These are phyloP conservation scores for Erigeron philadelphicus DNA, from an alignment of 140 eudicot genomes.

Conservation along the genomic window DNA sequence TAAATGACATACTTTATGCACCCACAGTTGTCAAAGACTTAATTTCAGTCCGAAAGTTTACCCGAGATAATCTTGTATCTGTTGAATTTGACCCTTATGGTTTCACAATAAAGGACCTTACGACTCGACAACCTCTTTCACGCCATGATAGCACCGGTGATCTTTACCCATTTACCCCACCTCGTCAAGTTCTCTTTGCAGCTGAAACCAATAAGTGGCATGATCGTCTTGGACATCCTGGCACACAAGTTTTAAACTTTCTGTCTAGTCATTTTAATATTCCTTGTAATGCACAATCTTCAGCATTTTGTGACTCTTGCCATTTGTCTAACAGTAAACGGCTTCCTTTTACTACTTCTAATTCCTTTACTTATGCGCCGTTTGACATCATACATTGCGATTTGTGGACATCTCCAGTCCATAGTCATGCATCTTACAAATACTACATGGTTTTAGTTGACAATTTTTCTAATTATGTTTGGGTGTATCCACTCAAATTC, in stretches of 20 bases:
- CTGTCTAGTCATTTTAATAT: not conserved
- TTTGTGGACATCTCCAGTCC: not conserved
- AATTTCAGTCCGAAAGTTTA: not conserved
- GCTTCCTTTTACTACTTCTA: not conserved
- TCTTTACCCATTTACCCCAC: slow-evolving; percentile 19
- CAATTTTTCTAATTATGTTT: too few species aligned
- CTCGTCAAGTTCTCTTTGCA: not conserved
- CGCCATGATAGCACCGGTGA: slow-evolving; percentile 22
- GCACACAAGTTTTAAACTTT: not conserved
- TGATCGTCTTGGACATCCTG: not conserved
- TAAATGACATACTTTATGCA: not conserved
- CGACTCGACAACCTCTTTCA: slow-evolving; percentile 13
- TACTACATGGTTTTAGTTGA: too few species aligned
- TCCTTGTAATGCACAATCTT: not conserved
- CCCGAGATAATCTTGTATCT: not conserved
- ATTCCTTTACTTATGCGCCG: not conserved
- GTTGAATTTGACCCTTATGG: slow-evolving; percentile 30
- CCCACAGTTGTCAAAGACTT: slow-evolving; percentile 24
- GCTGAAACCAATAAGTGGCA: too few species aligned
- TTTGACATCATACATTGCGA: not conserved
- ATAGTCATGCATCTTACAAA: too few species aligned
- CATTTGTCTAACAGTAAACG: not conserved
- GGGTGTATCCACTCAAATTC: too few species aligned
- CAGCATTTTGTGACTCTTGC: not conserved
- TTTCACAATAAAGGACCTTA: slow-evolving; percentile 24